Evolutionary conservation across 2,329 filamentous ascomycete genomes (phyloP).

Genomic region (Fusarium sp.): DNA sequence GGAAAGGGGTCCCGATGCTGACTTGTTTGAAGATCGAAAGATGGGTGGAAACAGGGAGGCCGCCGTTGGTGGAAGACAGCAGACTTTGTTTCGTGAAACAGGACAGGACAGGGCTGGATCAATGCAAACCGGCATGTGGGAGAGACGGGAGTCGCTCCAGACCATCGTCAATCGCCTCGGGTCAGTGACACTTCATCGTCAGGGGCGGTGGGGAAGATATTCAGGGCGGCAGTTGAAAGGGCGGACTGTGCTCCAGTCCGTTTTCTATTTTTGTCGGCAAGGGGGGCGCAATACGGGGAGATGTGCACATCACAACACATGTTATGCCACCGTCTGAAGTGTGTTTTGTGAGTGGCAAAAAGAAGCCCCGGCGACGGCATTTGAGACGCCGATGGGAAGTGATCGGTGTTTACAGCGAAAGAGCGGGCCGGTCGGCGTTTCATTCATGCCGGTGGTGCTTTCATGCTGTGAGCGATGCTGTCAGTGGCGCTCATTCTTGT

Average conservation of each 20-base stretch:
- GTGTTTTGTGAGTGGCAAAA: constrained; percentile 33
- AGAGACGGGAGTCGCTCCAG: constrained; percentile 12
- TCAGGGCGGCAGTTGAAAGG: constrained; percentile 37
- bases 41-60: background rate
- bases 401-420: constrained; percentile 10
- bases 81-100: constrained; percentile 32
- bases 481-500: background rate
- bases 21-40: constrained; percentile 25
- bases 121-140: constrained; percentile 27
- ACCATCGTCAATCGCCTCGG: constrained; percentile 15
- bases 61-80: constrained; percentile 1
- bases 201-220: constrained; percentile 41
- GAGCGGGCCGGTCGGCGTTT: constrained; percentile 23
- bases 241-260: constrained; percentile 1
- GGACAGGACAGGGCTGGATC: constrained; percentile 16
- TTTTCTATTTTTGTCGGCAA: constrained; percentile 40
- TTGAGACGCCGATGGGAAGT: constrained; percentile 15
- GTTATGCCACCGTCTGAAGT: background rate
- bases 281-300: constrained; percentile 15
- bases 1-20: constrained; percentile 17
- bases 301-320: constrained; percentile 4
- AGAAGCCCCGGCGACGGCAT: constrained; percentile 7
- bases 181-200: constrained; percentile 36
- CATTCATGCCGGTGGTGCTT: constrained; percentile 16
- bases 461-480: background rate